Base-by-base conservation (phyloP, 305 asterid genomes). In the Fraxinus nigra region DNA sequence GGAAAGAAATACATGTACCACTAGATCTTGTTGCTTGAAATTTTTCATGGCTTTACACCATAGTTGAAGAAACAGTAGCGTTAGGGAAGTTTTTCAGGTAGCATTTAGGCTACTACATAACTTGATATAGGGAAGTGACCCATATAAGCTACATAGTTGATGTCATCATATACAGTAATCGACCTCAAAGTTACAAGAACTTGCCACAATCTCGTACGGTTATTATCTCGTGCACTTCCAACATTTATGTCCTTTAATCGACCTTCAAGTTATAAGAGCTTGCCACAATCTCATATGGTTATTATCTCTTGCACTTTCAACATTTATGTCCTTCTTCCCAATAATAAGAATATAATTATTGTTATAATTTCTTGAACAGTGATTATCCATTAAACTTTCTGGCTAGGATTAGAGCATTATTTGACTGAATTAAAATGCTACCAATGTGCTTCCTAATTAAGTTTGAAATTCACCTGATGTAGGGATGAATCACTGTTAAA, bases 401-500 rank as follows among this genome's bases (percentile, higher is more conserved):
- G 43, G 40, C 76, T 70, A 59, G 30, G 74, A 67, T 67, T 67
- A 67, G 74, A 67, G 74, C 74, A 83, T 76, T 70, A 32, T 70
- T 70, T 70, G 76, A 70, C 76, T 70, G 46, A 70, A 70, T 32
- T 33, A 10, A 69, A 69, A 69, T 28, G 75, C 74, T 67, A 10
- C 74, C 38, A 67, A 7, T 70, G 18, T 14, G 40, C 38, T 28
- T 67, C 43, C 76, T 70, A 30, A 26, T 70, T 72, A 72, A 33
- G 43, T 72, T 72, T 72, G 76, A 34, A 72, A 32, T 33, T 85
- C 69, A 83, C 75, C 85, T 83, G 63, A 56, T 88, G 77, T 85
- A 97, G 99, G 85, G 99, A 97, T 87, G 99, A 97, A 84, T 91
- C 97, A 22, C 86, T 97, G 73, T 89, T 97, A 83, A 88, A 95